Base-by-base conservation (phyloP, 441 rosid species). In the Croton setiger region DNA sequence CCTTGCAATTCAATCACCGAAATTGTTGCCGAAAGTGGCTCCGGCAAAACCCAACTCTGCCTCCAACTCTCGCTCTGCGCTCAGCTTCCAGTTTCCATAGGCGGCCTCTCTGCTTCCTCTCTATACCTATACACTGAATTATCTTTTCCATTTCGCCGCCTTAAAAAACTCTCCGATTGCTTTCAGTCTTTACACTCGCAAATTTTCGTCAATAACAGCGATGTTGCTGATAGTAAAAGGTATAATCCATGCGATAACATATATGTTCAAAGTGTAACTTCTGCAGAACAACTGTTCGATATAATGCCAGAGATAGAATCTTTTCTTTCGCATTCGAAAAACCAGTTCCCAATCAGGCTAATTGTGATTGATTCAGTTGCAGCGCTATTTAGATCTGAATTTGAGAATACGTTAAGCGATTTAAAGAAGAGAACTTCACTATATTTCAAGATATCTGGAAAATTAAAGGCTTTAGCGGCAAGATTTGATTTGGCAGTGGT, bases 1-100 rank as follows among this genome's bases (percentile, higher is more conserved):
- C 88, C 96, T 12, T 93, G 93, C 81, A 67, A 82, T 60, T 86
- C 93, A 12, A 31, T 93, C 45, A 87, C 96, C 35, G 97, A 93
- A 78, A 79, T 91, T 55, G 88, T 84, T 2, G 93, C 95, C 43
- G 97, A 89, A 72, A 93, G 95, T 60, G 93, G 94, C 67, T 82
- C 87, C 60, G 98, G 97, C 14, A 93, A 93, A 83, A 93, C 97
- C 74, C 97, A 91, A 66, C 74, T 93, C 68, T 91, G 92, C 81
- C 96, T 91, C 59, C 97, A 91, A 69, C 90, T 91, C 57, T 80
- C 88, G 52, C 92, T 91, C 73, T 74, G 64, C 66, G 84, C 87
- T 64, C 96, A 93, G 76, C 96, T 93, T 66, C 98, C 96, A 13
- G 51, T 73, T 66, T 84, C 96, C 59, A 80, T 12, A 39, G 97